Evolutionary conservation across 495 filamentous ascomycete genomes (phyloP).

Genomic region (Aspergillus campestris): DNA sequence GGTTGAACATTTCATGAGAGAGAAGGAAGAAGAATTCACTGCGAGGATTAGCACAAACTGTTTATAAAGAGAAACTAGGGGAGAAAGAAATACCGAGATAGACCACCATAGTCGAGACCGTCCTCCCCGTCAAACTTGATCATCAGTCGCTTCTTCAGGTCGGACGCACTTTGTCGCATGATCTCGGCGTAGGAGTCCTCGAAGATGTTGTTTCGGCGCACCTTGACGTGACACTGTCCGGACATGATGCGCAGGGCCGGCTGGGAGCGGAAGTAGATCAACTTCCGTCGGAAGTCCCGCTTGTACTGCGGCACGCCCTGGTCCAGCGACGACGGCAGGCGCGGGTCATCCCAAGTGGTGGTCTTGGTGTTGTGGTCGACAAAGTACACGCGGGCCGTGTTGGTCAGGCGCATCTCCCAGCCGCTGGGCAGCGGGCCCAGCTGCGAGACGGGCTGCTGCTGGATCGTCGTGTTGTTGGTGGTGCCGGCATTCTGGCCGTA

Average conservation of each 20-base stretch:
- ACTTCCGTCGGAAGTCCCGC: constrained; percentile 92
- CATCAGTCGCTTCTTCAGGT: constrained; percentile 97
- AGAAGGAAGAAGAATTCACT: constrained; percentile 99
- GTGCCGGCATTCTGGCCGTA: constrained; percentile 68
- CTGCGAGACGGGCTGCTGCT: constrained; percentile 96
- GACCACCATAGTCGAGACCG: constrained; percentile 93
- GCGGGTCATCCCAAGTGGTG: constrained; percentile 98
- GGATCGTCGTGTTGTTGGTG: constrained; percentile 72
- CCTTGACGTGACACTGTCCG: constrained; percentile 97
- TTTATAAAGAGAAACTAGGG: background rate
- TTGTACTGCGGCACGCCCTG: constrained; percentile 99
- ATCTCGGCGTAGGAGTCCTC: constrained; percentile 99
- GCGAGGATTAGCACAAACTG: constrained; percentile 17
- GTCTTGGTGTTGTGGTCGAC: constrained; percentile 99
- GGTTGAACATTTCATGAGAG: constrained; percentile 99
- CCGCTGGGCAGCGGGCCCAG: constrained; percentile 93
- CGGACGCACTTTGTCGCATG: constrained; percentile 90
- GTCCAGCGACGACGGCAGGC: constrained; percentile 89
- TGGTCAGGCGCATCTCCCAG: constrained; percentile 99
- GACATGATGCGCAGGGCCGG: constrained; percentile 91
- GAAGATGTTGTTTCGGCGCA: constrained; percentile 91
- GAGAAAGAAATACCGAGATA: constrained; percentile 56
- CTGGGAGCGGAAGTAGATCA: constrained; percentile 99
- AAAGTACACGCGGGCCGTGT: constrained; percentile 96
- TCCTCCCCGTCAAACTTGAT: constrained; percentile 99